Conservation (phyloP, 768 basidiomycete species). For the Suillus weaverae region DNA sequence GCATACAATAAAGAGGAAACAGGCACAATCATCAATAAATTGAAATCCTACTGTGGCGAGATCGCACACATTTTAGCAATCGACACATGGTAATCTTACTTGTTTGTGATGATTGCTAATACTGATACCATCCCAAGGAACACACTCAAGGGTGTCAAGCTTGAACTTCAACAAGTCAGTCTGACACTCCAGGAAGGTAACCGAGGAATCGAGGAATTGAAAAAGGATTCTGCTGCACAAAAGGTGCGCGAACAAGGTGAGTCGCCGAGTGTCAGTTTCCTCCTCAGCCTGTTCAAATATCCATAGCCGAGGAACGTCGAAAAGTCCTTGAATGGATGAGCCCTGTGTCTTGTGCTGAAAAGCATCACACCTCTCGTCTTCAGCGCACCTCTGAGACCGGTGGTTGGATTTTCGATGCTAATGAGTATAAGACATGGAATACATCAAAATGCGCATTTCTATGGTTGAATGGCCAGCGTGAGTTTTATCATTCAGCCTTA, state of each 20-base stretch:
- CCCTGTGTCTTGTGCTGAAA: background rate
- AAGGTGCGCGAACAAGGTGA: background rate
- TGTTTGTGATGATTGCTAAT: background rate
- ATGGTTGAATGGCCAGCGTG: conserved; percentile 1
- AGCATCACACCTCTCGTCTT: background rate
- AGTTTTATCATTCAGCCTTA: background rate
- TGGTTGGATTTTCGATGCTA: background rate
- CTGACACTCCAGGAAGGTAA: background rate
- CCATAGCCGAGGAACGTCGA: background rate
- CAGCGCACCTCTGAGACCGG: background rate
- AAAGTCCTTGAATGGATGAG: background rate
- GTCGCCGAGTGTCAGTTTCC: background rate
- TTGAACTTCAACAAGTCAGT: background rate
- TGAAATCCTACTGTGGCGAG: background rate
- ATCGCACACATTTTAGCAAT: background rate
- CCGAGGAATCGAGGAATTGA: background rate
- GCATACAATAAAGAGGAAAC: conserved; percentile 7
- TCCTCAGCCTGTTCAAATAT: background rate
- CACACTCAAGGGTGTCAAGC: background rate
- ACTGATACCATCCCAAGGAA: background rate
- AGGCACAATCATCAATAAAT: background rate
- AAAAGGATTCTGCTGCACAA: background rate
- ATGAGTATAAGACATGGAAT: background rate
- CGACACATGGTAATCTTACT: background rate
- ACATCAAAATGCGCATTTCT: background rate